phyloP scores from a whole-genome alignment of 805 yeast genomes.

The Scheffersomyces coipomensis region DNA sequence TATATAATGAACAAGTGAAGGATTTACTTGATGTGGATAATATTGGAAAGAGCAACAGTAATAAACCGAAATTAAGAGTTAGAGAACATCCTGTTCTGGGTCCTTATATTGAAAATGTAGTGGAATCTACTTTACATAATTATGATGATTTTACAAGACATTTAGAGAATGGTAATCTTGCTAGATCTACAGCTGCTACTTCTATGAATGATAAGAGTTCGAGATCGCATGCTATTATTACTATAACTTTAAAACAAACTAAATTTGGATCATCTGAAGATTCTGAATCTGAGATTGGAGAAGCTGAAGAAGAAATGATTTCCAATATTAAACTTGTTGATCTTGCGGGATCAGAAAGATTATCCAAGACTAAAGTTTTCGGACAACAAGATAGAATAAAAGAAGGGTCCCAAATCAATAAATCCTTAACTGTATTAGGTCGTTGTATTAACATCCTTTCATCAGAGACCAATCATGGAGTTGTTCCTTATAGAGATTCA shows the following conservation, averaged over 20 bases:
- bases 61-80: conserved; percentile 40
- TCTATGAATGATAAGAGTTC: conserved; percentile 71
- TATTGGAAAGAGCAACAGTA: conserved; percentile 4
- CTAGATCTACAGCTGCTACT: conserved; percentile 71
- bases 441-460: conserved; percentile 48
- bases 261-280: conserved; percentile 27
- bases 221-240: conserved; percentile 79
- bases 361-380: conserved; percentile 58
- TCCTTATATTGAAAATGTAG: conserved; percentile 69
- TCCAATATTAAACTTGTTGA: conserved; percentile 73
- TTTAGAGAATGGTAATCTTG: conserved; percentile 50
- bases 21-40: conserved; percentile 47
- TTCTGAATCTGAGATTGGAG: conserved; percentile 26
- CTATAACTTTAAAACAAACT: conserved; percentile 60
- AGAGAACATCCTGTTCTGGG: conserved; percentile 67
- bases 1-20: conserved; percentile 73
- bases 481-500: conserved; percentile 75
- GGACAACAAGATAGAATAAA: conserved; percentile 54
- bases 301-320: conserved; percentile 45
- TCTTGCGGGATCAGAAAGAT: conserved; percentile 80
- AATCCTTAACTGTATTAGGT: conserved; percentile 75
- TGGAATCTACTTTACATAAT: conserved; percentile 49
- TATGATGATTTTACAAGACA: conserved; percentile 47
- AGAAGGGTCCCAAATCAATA: conserved; percentile 78
- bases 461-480: conserved; percentile 42